Evolutionary conservation across 805 yeast species (phyloP), one percentile per base, ranked within the genome.

Genomic region (Wickerhamiella shivajii): DNA sequence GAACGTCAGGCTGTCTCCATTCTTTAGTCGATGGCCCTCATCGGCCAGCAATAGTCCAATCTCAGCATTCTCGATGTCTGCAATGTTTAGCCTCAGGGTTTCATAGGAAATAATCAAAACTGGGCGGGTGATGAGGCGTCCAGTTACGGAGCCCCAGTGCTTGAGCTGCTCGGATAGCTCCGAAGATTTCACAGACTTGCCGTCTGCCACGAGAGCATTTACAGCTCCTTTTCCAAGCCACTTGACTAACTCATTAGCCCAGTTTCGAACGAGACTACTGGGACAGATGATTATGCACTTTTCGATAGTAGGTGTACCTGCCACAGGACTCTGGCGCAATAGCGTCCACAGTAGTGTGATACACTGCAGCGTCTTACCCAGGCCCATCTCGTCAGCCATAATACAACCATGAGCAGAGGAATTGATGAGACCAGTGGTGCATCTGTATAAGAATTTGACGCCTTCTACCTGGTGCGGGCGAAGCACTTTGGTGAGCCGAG

Each of bases 391-490:
- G 57, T 84, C 96, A 0, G 96, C 96, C 97, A 87, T 87, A 32
- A 87, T 87, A 50, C 96, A 87, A 3, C 98, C 98, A 48, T 77
- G 72, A 0, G 96, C 96, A 21, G 77, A 64, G 2, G 47, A 45
- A 22, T 60, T 58, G 8, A 60, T 41, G 21, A 85, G 56, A 0
- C 98, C 98, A 1, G 95, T 68, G 0, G 93, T 83, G 55, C 98
- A 87, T 36, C 85, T 60, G 49, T 84, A 90, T 38, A 90, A 58
- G 51, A 90, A 90, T 52, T 80, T 71, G 26, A 87, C 95, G 42
- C 98, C 98, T 31, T 87, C 93, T 4, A 90, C 74, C 54, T 90
- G 98, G 61, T 90, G 98, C 1, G 98, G 98, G 43, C 98, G 69
- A 29, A 90, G 61, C 27, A 81, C 74, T 49, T 78, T 79, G 15